Base-by-base conservation (phyloP, 2,329 filamentous ascomycete genomes). In the Ophiostoma australiae region DNA sequence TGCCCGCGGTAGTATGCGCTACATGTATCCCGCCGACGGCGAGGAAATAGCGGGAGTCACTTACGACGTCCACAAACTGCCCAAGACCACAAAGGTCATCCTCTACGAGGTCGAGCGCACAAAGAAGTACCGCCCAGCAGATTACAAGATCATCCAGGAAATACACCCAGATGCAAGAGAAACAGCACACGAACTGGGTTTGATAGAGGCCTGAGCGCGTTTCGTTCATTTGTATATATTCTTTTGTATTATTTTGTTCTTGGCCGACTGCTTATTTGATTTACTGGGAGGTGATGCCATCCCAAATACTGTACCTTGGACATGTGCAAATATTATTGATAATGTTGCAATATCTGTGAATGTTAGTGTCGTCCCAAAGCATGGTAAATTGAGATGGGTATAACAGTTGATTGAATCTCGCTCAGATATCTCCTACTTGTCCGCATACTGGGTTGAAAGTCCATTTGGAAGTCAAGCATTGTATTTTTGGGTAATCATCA, bases 381-480 rank as follows among this genome's bases (percentile, higher is more conserved):
- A 58, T 58, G 52, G 44, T 41, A 41, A 41, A 41, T 13, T 58
- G 52, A 37, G 35, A 10, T 33, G 6, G 8, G 17, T 10, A 48
- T 68, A 55, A 15, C 8, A n/a, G 6, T 52, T 5, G 2, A 2
- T 13, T 20, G 31, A 20, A 13, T 68, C 44, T 68, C 41, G 44
- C 23, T 68, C 67, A 68, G 67, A 41, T 41, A 55, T 68, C 39
- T 68, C 67, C 67, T 33, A 35, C 41, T 68, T 68, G 67, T 68
- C 67, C 67, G 67, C 67, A 68, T 39, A 55, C 17, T 55, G 67
- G 44, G 67, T 55, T 55, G 44, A 68, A 68, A 55, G 63, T 41
- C 44, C 44, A n/a, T 68, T 48, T 68, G 67, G 67, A 68, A 68
- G 67, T 68, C 67, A 68, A 68, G 67, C 67, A 68, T 68, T 68